These are phyloP conservation scores for Suillus placidus DNA, from an alignment of 768 basidiomycete genomes.

Conservation along the genomic window DNA sequence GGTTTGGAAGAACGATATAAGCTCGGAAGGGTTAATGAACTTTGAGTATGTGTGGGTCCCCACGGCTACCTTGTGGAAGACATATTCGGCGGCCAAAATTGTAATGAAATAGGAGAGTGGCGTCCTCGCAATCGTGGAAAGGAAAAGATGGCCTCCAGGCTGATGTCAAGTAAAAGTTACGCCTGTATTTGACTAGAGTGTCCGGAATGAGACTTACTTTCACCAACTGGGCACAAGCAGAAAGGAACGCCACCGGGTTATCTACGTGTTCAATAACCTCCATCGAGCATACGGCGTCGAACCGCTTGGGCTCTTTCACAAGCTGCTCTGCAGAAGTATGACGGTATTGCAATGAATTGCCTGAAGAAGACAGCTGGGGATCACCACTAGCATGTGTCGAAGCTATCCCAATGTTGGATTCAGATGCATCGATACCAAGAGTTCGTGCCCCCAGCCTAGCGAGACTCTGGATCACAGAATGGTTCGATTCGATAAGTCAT, in stretches of 20 bases:
- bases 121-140: constrained; percentile 92
- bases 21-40: constrained; percentile 84
- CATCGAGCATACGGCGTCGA: constrained; percentile 95
- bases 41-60: constrained; percentile 95
- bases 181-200: not conserved
- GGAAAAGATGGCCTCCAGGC: constrained; percentile 95
- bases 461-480: constrained; percentile 58
- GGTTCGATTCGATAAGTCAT: constrained; percentile 10
- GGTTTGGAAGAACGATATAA: constrained; percentile 77
- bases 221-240: constrained; percentile 78
- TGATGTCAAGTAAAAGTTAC: constrained; percentile 33
- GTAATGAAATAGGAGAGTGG: constrained; percentile 72
- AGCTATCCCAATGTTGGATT: constrained; percentile 85
- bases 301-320: constrained; percentile 61
- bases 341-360: constrained; percentile 58
- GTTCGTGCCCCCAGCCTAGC: constrained; percentile 88
- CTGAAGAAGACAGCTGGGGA: constrained; percentile 51
- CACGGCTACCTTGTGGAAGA: constrained; percentile 75
- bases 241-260: constrained; percentile 82
- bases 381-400: constrained; percentile 80
- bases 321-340: constrained; percentile 79
- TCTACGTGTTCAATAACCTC: constrained; percentile 98
- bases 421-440: constrained; percentile 89
- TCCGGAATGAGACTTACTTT: constrained; percentile 59
- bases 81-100: constrained; percentile 78